Evolutionary conservation across 2,329 filamentous ascomycete species (phyloP).

Genomic region (Gremmenia infestans): DNA sequence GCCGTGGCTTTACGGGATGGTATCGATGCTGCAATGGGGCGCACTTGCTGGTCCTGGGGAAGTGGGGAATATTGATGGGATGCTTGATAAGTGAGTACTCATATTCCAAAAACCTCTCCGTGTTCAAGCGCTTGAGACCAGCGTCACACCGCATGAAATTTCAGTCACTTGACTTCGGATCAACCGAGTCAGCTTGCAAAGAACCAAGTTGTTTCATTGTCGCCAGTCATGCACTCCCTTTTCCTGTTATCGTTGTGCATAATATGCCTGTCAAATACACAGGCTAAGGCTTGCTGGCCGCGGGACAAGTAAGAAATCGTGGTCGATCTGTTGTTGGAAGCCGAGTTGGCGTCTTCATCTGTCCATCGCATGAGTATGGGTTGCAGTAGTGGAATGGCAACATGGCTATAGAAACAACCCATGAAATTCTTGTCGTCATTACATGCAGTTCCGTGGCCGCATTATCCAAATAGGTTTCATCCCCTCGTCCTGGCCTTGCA

Average conservation of each 20-base stretch:
- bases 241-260: slow-evolving; percentile 28
- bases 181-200: slow-evolving; percentile 28
- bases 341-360: not conserved
- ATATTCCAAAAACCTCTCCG: slow-evolving; percentile 11
- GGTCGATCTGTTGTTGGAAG: not conserved
- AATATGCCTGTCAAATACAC: slow-evolving; percentile 18
- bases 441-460: slow-evolving; percentile 4
- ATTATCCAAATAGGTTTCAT: slow-evolving; percentile 21
- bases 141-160: slow-evolving; percentile 47
- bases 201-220: slow-evolving; percentile 19
- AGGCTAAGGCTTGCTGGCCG: not conserved
- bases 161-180: slow-evolving; percentile 53
- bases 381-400: slow-evolving; percentile 15
- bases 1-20: slow-evolving; percentile 79
- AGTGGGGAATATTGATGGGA: slow-evolving; percentile 68
- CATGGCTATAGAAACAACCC: slow-evolving; percentile 13
- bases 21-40: slow-evolving; percentile 72
- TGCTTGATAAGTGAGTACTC: slow-evolving; percentile 73
- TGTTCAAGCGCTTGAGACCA: slow-evolving; percentile 15
- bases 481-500: slow-evolving; percentile 16
- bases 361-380: slow-evolving; percentile 5
- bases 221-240: slow-evolving; percentile 12
- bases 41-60: slow-evolving; percentile 68
- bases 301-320: not conserved
- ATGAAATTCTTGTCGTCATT: not conserved